phyloP scores from a whole-genome alignment of 2,329 filamentous ascomycete genomes.

The Claviceps sp. region DNA sequence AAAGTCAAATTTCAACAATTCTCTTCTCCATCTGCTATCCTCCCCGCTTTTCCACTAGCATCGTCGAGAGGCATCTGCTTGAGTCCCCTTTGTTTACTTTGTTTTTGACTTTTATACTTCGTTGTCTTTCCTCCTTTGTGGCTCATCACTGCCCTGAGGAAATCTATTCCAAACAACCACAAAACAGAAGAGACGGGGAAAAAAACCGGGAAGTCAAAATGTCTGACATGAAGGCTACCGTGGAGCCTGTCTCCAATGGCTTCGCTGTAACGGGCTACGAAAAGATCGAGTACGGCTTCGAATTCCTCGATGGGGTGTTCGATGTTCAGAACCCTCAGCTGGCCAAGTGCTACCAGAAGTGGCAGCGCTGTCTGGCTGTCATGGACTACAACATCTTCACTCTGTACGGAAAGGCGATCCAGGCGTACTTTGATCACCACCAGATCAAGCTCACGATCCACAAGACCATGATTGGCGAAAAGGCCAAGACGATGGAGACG shows the following conservation, averaged over 20 bases:
- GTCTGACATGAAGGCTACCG: slow-evolving; percentile 57
- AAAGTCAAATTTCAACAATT: background rate
- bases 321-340: slow-evolving; percentile 45
- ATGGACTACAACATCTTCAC: slow-evolving; percentile 61
- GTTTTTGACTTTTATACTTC: background rate
- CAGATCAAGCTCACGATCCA: slow-evolving; percentile 50
- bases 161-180: background rate
- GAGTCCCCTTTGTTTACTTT: background rate
- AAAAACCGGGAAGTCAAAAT: slow-evolving; percentile 24
- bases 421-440: slow-evolving; percentile 54
- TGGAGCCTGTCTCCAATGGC: slow-evolving; percentile 47
- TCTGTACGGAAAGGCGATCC: slow-evolving; percentile 52
- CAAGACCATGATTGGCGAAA: slow-evolving; percentile 63
- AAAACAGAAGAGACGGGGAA: background rate
- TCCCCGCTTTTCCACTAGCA: background rate
- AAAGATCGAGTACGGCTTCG: slow-evolving; percentile 66
- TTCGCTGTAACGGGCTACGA: slow-evolving; percentile 63
- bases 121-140: background rate
- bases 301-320: slow-evolving; percentile 59
- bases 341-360: slow-evolving; percentile 50
- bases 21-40: background rate
- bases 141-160: background rate
- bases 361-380: slow-evolving; percentile 53
- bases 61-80: background rate
- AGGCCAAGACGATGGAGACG: slow-evolving; percentile 60